A percentile compares a stretch with the other conserved stretches of the same genome.
Evolutionary conservation across 441 rosid species (phyloP).

Genomic region (Melastoma candidum): DNA sequence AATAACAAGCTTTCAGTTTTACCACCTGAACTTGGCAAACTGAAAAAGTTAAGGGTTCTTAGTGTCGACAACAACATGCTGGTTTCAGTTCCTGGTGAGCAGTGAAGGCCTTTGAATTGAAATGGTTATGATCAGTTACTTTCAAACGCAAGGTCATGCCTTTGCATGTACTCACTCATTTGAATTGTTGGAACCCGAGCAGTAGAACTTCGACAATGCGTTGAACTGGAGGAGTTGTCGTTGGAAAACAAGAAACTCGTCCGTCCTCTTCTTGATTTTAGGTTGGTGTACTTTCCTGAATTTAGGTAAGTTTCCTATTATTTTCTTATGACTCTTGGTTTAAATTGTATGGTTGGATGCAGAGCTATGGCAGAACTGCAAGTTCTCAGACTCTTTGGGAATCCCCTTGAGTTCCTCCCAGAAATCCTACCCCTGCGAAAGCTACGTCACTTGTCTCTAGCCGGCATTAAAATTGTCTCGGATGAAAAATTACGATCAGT

Average conservation of each 20-base stretch:
- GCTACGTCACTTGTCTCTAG: slow-evolving; percentile 88
- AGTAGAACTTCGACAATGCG: slow-evolving; percentile 89
- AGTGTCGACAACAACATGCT: slow-evolving; percentile 68
- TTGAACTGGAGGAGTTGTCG: slow-evolving; percentile 69
- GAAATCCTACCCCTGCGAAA: slow-evolving; percentile 84
- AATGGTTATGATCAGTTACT: background rate
- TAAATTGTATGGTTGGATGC: slow-evolving; percentile 22
- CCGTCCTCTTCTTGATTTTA: slow-evolving; percentile 98
- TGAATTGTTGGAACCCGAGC: slow-evolving; percentile 28
- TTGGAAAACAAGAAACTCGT: slow-evolving; percentile 91
- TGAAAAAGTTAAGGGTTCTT: slow-evolving; percentile 65
- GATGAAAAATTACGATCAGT: slow-evolving; percentile 92
- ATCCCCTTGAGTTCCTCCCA: slow-evolving; percentile 96
- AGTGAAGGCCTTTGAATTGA: slow-evolving; percentile 5
- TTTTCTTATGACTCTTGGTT: slow-evolving; percentile 11
- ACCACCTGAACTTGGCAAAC: slow-evolving; percentile 87
- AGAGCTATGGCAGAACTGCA: slow-evolving; percentile 86
- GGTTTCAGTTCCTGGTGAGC: slow-evolving; percentile 90
- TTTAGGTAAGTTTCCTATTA: slow-evolving; percentile 8
- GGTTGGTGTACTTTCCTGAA: slow-evolving; percentile 35
- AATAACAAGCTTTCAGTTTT: slow-evolving; percentile 63
- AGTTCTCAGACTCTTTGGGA: slow-evolving; percentile 86
- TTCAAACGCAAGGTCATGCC: slow-evolving; percentile 3
- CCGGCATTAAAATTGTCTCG: slow-evolving; percentile 78
- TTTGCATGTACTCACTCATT: slow-evolving; percentile 9